Evolutionary conservation across 139 green algal species (phyloP).

Genomic region (Coccomyxa sp.): DNA sequence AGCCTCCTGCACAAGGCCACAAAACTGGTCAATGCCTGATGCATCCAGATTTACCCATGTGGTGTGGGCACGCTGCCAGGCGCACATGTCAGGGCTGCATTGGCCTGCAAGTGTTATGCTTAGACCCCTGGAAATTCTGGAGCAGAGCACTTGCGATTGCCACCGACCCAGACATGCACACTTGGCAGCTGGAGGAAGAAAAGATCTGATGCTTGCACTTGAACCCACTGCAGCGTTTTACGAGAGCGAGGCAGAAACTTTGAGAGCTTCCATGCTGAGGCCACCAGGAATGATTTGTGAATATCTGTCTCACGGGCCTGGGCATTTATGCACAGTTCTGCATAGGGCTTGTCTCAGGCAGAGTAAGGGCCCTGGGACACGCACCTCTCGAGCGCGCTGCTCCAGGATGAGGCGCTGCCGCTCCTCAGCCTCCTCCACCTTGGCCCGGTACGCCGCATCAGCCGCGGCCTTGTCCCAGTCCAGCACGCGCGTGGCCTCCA

Average conservation of each 20-base stretch:
- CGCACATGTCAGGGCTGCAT: no score
- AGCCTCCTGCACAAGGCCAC: no score
- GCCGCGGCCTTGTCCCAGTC: constrained; percentile 66
- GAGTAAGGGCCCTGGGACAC: background rate
- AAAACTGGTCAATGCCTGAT: no score
- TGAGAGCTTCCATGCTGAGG: background rate
- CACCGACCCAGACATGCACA: background rate
- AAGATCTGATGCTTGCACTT: no score
- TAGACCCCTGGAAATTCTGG: no score
- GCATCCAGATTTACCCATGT: no score
- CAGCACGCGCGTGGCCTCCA: constrained; percentile 36
- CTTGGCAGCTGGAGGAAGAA: no score
- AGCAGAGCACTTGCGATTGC: background rate
- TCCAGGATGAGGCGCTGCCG: background rate
- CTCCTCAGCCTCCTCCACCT: constrained; percentile 29
- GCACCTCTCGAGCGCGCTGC: background rate
- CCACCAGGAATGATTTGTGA: background rate
- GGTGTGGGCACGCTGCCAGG: no score
- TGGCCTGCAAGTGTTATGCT: no score
- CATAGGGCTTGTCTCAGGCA: background rate
- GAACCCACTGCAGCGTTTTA: background rate
- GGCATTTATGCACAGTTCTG: background rate
- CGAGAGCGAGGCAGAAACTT: background rate
- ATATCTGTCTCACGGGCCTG: background rate
- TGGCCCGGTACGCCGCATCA: constrained; percentile 42